phyloP scores from a whole-genome alignment of 495 filamentous ascomycete genomes.

The Hyphodiscus hymeniophilus region DNA sequence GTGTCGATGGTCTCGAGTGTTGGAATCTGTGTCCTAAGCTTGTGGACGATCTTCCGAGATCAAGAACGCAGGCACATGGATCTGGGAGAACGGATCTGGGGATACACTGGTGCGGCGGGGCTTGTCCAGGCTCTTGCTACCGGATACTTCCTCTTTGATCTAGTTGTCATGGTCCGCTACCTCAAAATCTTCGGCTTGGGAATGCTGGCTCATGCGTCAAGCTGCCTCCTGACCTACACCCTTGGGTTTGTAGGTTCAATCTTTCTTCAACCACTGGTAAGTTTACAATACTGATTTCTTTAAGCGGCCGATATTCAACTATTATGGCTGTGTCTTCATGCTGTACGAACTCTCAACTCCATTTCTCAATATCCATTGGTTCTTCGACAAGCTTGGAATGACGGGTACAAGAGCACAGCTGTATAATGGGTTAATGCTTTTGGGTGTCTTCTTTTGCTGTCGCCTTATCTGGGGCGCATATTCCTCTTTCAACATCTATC shows the following conservation, averaged over 20 bases:
- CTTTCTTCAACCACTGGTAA: not conserved
- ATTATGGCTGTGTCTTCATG: conserved; percentile 86
- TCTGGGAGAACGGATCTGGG: conserved; percentile 70
- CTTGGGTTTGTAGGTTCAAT: conserved; percentile 77
- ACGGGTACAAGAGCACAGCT: conserved; percentile 78
- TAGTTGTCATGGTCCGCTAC: conserved; percentile 63
- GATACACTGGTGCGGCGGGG: conserved; percentile 72
- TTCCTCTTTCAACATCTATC: conserved; percentile 66
- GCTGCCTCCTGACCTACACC: conserved; percentile 76
- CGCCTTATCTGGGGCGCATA: conserved; percentile 89
- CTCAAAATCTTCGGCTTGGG: conserved; percentile 79
- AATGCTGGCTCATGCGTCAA: conserved; percentile 81
- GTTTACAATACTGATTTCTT: conserved; percentile 1
- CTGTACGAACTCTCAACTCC: conserved; percentile 96
- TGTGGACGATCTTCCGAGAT: conserved; percentile 80
- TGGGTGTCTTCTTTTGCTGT: conserved; percentile 74
- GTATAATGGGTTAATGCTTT: conserved; percentile 74
- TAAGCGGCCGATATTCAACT: conserved; percentile 89
- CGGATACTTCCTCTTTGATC: conserved; percentile 94
- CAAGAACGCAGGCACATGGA: conserved; percentile 66
- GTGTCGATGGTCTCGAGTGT: conserved; percentile 86
- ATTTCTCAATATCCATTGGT: conserved; percentile 98
- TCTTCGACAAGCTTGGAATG: conserved; percentile 94
- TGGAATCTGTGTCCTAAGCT: conserved; percentile 62
- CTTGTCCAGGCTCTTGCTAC: conserved; percentile 77